Evolutionary conservation across 2,329 filamentous ascomycete species (phyloP).

Genomic region (Zymoseptoria pseudotritici): DNA sequence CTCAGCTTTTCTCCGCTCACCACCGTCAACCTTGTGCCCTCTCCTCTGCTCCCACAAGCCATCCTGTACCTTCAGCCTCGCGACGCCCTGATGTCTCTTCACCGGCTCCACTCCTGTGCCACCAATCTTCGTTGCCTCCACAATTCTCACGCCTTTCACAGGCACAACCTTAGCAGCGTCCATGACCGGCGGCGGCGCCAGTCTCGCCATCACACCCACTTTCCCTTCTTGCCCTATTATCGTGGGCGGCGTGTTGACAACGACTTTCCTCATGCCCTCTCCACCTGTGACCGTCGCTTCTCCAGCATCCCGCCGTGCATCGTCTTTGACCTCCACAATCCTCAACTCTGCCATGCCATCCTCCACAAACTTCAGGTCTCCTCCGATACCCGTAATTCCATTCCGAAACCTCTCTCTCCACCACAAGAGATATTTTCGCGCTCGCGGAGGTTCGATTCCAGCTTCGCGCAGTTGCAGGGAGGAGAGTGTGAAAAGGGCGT

Average conservation of each 20-base stretch:
- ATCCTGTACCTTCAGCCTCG: conserved; percentile 64
- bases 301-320: neutral
- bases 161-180: conserved; percentile 29
- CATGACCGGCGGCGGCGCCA: conserved; percentile 30
- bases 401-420: conserved; percentile 82
- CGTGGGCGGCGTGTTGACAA: conserved; percentile 51
- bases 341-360: conserved; percentile 52
- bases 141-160: conserved; percentile 59
- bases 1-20: neutral
- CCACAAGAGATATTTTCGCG: conserved; percentile 72
- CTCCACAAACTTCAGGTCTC: conserved; percentile 69
- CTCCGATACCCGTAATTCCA: conserved; percentile 71
- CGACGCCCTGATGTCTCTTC: conserved; percentile 55
- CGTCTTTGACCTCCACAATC: conserved; percentile 45
- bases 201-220: conserved; percentile 16
- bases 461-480: conserved; percentile 72
- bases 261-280: conserved; percentile 49
- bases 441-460: conserved; percentile 78
- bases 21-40: neutral
- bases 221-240: conserved; percentile 21
- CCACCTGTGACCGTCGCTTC: conserved; percentile 45
- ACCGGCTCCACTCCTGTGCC: conserved; percentile 68
- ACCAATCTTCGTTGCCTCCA: conserved; percentile 60
- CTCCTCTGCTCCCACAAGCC: conserved; percentile 82
- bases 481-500: conserved; percentile 75